A percentile compares a stretch with the other conserved stretches of the same genome.
Conservation (phyloP, 768 basidiomycete genomes). For the Megacollybia marginata region DNA sequence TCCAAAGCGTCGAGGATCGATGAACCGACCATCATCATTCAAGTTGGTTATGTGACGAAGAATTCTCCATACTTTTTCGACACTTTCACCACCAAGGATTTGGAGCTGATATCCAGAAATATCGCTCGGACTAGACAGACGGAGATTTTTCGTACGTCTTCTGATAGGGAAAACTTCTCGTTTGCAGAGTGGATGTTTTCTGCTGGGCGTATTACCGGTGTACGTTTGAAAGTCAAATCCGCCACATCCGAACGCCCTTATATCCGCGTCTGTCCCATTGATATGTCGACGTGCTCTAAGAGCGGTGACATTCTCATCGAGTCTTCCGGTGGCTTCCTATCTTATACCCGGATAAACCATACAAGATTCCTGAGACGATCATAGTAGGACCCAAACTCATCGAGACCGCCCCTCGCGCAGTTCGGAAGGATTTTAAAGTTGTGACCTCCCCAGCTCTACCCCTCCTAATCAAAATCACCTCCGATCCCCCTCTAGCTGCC, state of each 20-base stretch:
- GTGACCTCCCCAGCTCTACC: conserved; percentile 20
- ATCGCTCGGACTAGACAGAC: conserved; percentile 26
- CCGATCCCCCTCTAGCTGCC: conserved; percentile 28
- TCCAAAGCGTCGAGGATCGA: too few relatives aligned
- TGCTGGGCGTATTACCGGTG: conserved; percentile 25
- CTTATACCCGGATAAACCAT: conserved; percentile 25
- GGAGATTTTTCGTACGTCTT: conserved; percentile 27
- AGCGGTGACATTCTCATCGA: conserved; percentile 25
- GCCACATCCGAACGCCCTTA: conserved; percentile 27
- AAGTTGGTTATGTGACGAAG: conserved; percentile 27
- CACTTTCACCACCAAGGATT: conserved; percentile 27
- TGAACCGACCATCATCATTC: conserved; percentile 28
- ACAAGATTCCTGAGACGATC: conserved; percentile 24
- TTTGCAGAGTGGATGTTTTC: conserved; percentile 35
- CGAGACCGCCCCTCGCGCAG: conserved; percentile 20
- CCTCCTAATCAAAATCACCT: conserved; percentile 24
- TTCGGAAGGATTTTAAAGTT: conserved; percentile 32
- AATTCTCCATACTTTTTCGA: conserved; percentile 28
- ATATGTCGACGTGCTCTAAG: conserved; percentile 26
- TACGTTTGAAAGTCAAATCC: conserved; percentile 27
- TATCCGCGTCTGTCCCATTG: conserved; percentile 28
- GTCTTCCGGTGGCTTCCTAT: conserved; percentile 30
- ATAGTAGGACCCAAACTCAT: conserved; percentile 24
- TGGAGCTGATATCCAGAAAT: conserved; percentile 25
- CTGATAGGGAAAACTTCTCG: conserved; percentile 25